Percentiles rank a stretch among this genome's conserved stretches.
Conservation (phyloP, 805 yeast species). For the Lachancea fermentati region DNA sequence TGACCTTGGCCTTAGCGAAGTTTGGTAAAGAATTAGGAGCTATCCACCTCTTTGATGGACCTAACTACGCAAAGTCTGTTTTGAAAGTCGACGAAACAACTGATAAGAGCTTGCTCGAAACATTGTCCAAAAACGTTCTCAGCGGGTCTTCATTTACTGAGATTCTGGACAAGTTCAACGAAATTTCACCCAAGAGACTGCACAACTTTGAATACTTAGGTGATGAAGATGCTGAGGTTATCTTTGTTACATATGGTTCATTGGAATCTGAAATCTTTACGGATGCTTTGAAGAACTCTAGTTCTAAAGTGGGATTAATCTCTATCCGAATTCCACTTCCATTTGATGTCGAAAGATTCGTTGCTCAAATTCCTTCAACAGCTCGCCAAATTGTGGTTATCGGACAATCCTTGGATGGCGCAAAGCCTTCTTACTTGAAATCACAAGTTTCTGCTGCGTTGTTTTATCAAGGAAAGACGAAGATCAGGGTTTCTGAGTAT, state of each 20-base stretch:
- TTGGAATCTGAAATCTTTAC: slow-evolving; percentile 53
- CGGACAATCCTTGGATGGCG: slow-evolving; percentile 44
- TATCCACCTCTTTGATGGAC: slow-evolving; percentile 76
- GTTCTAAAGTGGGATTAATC: slow-evolving; percentile 53
- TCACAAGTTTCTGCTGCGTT: slow-evolving; percentile 70
- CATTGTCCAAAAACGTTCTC: slow-evolving; percentile 11
- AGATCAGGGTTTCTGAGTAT: slow-evolving; percentile 45
- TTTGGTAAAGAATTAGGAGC: slow-evolving; percentile 38
- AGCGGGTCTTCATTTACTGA: slow-evolving; percentile 21
- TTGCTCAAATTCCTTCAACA: slow-evolving; percentile 50
- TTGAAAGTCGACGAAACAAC: slow-evolving; percentile 15
- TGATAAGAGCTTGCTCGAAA: slow-evolving; percentile 11
- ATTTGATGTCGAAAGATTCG: slow-evolving; percentile 59
- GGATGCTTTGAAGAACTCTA: slow-evolving; percentile 34
- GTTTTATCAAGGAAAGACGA: slow-evolving; percentile 38
- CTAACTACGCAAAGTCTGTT: slow-evolving; percentile 35
- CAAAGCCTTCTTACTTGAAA: slow-evolving; percentile 45
- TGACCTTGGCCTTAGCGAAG: slow-evolving; percentile 59
- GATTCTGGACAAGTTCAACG: slow-evolving; percentile 26
- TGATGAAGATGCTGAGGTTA: slow-evolving; percentile 52
- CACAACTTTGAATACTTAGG: slow-evolving; percentile 54
- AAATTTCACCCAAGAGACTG: slow-evolving; percentile 20
- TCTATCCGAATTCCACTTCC: slow-evolving; percentile 77
- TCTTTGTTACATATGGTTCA: slow-evolving; percentile 80
- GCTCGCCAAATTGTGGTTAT: slow-evolving; percentile 60